Evolutionary conservation across 495 filamentous ascomycete genomes (phyloP), one percentile per base, ranked within the genome.

Genomic region (Neurospora sp.): DNA sequence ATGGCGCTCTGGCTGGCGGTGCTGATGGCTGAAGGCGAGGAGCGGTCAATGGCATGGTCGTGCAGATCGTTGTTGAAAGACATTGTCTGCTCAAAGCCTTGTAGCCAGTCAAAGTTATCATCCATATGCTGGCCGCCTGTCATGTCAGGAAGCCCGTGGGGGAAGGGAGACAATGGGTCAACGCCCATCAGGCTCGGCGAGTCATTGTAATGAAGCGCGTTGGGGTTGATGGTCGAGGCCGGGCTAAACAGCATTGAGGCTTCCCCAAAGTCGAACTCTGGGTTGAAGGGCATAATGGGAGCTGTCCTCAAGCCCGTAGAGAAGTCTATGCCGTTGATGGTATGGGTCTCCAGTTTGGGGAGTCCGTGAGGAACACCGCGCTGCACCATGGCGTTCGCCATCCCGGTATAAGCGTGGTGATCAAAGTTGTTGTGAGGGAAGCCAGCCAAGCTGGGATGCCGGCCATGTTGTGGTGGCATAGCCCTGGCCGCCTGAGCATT

Each of bases 1-100:
- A 96, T 92, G 16, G 91, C 93, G 81, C 92, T 95, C 75, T 95
- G 94, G 77, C 94, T 97, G 38, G 91, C 92, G 20, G 92, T 96
- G 81, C 94, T 97, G 77, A 97, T 94, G 31, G 92, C 95, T 10
- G 94, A 98, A 9, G 96, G 96, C 7, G 96, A 98, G 12, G 96
- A 98, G 48, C 92, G 93, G 75, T 97, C 96, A 69, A 98, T 87
- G 10, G 90, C 92, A 72, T 90, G 91, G 75, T 97, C 94, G 73
- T 90, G 89, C 35, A 81, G 81, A 69, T 79, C 83, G 75, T 87
- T 89, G 73, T 88, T 85, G 80, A 94, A 89, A 31, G 89, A 88
- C 86, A 95, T 88, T 37, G 89, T 86, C 73, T 91, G 87, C 69
- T 95, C 94, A 79, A 94, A 94, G 39, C 90, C 90, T 70, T 89